Evolutionary conservation across 257 asterid genomes (phyloP).

Genomic region (Gynochthodes officinalis): DNA sequence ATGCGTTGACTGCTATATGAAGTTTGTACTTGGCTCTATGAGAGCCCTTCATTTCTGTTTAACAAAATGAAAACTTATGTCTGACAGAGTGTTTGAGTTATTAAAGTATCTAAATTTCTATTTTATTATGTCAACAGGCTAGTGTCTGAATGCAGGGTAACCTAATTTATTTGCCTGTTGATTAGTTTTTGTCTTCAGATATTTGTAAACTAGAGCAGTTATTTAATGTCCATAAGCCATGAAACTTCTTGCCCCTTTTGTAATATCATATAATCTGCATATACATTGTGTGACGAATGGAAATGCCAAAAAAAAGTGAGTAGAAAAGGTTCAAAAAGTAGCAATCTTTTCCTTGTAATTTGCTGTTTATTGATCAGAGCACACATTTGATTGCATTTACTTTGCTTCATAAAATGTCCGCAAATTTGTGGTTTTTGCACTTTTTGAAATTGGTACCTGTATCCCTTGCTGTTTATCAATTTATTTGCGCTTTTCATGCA

Average conservation of each 20-base stretch:
- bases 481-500: slow-evolving; percentile 33
- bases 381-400: background rate
- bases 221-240: background rate
- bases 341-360: background rate
- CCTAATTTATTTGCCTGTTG: background rate
- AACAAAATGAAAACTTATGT: background rate
- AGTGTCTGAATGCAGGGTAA: background rate
- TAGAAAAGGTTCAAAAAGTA: background rate
- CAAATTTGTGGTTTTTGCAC: background rate
- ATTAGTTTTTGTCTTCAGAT: background rate
- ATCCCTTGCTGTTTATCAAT: background rate
- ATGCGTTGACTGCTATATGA: background rate
- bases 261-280: background rate
- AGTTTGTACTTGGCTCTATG: background rate
- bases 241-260: background rate
- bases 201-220: background rate
- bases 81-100: background rate
- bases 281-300: too few relatives aligned
- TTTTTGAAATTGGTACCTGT: background rate
- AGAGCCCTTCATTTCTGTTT: background rate
- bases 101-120: background rate
- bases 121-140: background rate
- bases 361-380: background rate
- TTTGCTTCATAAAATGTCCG: background rate
- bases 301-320: background rate